Base-by-base conservation (phyloP, 352 stramenopile genomes). In the Pythium apleroticum region DNA sequence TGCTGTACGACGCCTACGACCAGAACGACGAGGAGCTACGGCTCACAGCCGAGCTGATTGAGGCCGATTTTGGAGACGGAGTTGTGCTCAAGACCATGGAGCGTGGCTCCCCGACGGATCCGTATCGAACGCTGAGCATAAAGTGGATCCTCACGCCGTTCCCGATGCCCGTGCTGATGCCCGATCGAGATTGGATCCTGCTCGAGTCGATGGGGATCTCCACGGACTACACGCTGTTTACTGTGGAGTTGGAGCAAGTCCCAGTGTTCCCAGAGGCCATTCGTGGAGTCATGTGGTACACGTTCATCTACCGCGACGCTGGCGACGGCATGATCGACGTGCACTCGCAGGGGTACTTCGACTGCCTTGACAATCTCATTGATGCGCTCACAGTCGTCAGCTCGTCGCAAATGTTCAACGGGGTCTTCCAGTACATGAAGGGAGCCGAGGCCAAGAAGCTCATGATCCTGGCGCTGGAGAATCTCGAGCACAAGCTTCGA, bases 371-470 rank as follows among this genome's bases (percentile, higher is more conserved):
- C 3, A 69, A 76, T 8, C 30, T 84, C 37, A 57, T 77, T 0
- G 52, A 69, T 14, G 60, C 75, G 48, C 52, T 74, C 7, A 63
- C 68, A 10, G 62, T 76, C n/a, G 52, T 73, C 25, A 66, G 64
- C 39, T 78, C 72, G 4, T 65, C 68, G 27, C 71, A 73, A 37
- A 80, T 81, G 43, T 71, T 84, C 57, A 60, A 45, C 5, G 68
- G 62, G 0, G 57, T 83, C 6, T 69, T 78, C 30, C 65, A 69
- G 28, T 72, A 66, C 3, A 77, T 85, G 10, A 56, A 62, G 3
- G 84, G 74, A 24, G 76, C 78, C 0, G 72, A 85, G 39, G 78
- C 78, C 54, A 87, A 87, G 70, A 85, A 81, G 53, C 63, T 87
- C 19, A 84, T 76, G 56, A 54, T 84, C 20, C 43, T 87, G n/a